Evolutionary conservation across 768 basidiomycete species (phyloP).

Genomic region (Russula abietina): DNA sequence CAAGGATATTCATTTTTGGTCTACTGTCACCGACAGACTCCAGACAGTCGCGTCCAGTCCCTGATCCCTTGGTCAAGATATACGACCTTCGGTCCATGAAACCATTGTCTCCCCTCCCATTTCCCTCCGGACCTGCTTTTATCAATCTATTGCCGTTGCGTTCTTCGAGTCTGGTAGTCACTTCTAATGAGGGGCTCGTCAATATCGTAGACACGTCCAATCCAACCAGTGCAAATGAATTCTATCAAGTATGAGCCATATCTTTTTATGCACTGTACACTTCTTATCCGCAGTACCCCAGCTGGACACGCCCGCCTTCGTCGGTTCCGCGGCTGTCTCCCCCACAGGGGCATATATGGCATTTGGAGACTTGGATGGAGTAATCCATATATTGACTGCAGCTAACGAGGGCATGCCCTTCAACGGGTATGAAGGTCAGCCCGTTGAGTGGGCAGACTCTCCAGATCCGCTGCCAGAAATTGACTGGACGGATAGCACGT

Average conservation of each 20-base stretch:
- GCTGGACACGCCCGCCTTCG: slow-evolving; percentile 67
- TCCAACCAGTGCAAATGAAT: slow-evolving; percentile 59
- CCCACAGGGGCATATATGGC: slow-evolving; percentile 88
- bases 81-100: slow-evolving; percentile 84
- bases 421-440: slow-evolving; percentile 85
- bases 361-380: slow-evolving; percentile 84
- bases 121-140: slow-evolving; percentile 81
- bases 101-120: slow-evolving; percentile 78
- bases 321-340: slow-evolving; percentile 77
- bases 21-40: background rate
- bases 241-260: slow-evolving; percentile 60
- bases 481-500: slow-evolving; percentile 82
- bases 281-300: slow-evolving; percentile 27
- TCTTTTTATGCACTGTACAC: background rate
- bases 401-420: slow-evolving; percentile 64
- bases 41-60: slow-evolving; percentile 82
- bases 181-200: slow-evolving; percentile 76
- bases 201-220: slow-evolving; percentile 80
- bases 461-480: slow-evolving; percentile 63
- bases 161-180: slow-evolving; percentile 65
- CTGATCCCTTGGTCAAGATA: slow-evolving; percentile 89
- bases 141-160: slow-evolving; percentile 73
- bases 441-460: slow-evolving; percentile 78
- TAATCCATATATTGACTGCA: slow-evolving; percentile 75
- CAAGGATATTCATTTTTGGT: slow-evolving; percentile 1